Percentiles rank a stretch among this genome's conserved stretches.
Conservation (phyloP, 805 yeast species). For the Saccharomycopsis guyanensis region DNA sequence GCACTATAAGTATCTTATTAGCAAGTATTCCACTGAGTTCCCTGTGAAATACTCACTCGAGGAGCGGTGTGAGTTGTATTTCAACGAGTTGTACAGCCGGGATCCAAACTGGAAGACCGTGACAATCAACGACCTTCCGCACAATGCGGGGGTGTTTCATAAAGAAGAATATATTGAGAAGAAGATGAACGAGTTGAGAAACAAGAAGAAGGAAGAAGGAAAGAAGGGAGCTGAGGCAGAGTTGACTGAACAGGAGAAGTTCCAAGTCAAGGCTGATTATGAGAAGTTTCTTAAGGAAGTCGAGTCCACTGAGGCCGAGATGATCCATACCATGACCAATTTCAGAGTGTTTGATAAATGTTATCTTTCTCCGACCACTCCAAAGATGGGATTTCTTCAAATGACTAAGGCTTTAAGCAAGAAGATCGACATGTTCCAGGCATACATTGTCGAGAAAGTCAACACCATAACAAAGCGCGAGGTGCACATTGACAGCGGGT, state of each 20-base stretch:
- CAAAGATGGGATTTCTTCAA: neutral
- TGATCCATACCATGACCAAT: conserved; percentile 39
- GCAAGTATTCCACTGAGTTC: conserved; percentile 24
- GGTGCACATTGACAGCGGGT: neutral
- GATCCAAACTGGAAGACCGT: conserved; percentile 39
- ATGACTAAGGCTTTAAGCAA: neutral
- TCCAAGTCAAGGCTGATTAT: conserved; percentile 29
- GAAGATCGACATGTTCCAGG: conserved; percentile 3
- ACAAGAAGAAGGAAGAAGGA: conserved; percentile 21
- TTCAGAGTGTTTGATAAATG: conserved; percentile 44
- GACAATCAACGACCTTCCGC: conserved; percentile 12
- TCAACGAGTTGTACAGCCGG: conserved; percentile 32
- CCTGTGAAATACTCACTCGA: conserved; percentile 24
- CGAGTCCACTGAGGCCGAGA: conserved; percentile 29
- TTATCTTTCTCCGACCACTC: conserved; percentile 26
- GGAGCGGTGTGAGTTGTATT: conserved; percentile 40
- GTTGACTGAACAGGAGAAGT: conserved; percentile 26
- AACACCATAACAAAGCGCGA: neutral
- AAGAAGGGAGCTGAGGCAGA: conserved; percentile 7
- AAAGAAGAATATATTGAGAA: conserved; percentile 28
- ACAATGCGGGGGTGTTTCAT: conserved; percentile 28
- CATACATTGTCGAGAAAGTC: conserved; percentile 1
- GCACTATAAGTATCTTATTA: conserved; percentile 25
- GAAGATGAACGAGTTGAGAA: conserved; percentile 26
- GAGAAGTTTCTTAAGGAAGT: conserved; percentile 27